phyloP scores from a whole-genome alignment of 108 stramenopile genomes.

The Aureococcus anophagefferens region DNA sequence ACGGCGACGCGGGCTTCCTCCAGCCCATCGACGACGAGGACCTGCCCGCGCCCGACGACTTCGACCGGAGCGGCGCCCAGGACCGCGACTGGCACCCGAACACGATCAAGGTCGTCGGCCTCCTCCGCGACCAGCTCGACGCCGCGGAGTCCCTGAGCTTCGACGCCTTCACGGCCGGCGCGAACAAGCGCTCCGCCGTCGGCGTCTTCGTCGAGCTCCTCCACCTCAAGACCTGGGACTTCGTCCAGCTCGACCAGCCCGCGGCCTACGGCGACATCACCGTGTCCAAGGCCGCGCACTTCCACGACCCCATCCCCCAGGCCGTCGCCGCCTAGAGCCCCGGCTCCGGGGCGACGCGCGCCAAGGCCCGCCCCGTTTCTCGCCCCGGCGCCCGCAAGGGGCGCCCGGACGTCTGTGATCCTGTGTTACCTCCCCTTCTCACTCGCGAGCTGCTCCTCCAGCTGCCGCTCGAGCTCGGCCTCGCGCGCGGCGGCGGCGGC shows the following conservation, averaged over 20 bases:
- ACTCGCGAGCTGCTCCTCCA: too few relatives aligned
- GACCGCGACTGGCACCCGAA: slow-evolving; percentile 74
- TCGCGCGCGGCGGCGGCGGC: too few relatives aligned
- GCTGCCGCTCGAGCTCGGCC: too few relatives aligned
- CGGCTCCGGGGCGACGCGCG: too few relatives aligned
- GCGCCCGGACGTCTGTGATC: too few relatives aligned
- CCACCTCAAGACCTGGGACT: slow-evolving; percentile 96
- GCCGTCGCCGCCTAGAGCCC: too few relatives aligned
- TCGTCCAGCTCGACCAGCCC: slow-evolving; percentile 76
- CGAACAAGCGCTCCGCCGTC: slow-evolving; percentile 65
- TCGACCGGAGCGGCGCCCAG: not conserved
- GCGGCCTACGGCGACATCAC: slow-evolving; percentile 78
- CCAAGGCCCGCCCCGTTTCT: too few relatives aligned
- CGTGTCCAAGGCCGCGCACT: slow-evolving; percentile 43
- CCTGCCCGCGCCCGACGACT: slow-evolving; percentile 21
- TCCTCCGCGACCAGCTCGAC: not conserved
- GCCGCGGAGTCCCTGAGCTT: slow-evolving; percentile 46
- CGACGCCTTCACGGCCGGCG: slow-evolving; percentile 48
- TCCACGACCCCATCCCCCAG: slow-evolving; percentile 28
- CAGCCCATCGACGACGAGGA: slow-evolving; percentile 30
- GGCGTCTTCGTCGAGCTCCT: slow-evolving; percentile 81
- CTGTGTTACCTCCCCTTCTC: too few relatives aligned
- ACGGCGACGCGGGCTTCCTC: slow-evolving; percentile 19
- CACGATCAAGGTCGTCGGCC: slow-evolving; percentile 56
- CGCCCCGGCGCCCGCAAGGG: too few relatives aligned